Evolutionary conservation across 2,329 filamentous ascomycete genomes (phyloP), one percentile per base, ranked within the genome.

Genomic region (Gaeumannomyces tritici): DNA sequence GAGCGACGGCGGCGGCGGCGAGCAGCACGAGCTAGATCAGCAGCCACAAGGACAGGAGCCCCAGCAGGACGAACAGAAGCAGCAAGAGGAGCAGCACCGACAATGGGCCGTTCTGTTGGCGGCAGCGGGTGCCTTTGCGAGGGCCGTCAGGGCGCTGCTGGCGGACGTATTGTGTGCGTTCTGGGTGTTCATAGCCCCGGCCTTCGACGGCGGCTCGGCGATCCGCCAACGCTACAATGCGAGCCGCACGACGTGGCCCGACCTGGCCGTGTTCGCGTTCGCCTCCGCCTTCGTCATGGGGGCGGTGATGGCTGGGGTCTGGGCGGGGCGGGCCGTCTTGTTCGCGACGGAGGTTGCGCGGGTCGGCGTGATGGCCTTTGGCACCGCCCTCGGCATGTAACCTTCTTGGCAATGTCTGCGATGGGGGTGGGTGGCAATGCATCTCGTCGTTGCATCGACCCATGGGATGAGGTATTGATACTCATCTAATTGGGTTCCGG

Each of bases 191-290:
- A 71, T 79, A 21, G 67, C 67, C 59, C 77, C 76, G 2, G 74
- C 78, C 15, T 76, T 80, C 63, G 68, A 77, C 66, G 65, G 66
- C 9, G 65, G 70, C 2, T 79, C 77, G 31, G 67, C 71, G 35
- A 69, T 74, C 62, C 74, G 76, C 31, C 61, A 60, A 51, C 63
- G 71, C 60, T 66, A 72, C 18, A 64, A 67, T 29, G 61, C 57
- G 28, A 66, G 69, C 5, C 58, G 62, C 51, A 64, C 70, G 47
- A 72, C 69, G 2, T 66, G 66, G 62, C 60, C 66, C 1, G 73
- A 75, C 64, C 64, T 63, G 4, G 62, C 60, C 1, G 62, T 73
- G 2, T 70, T 69, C 47, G 29, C 68, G 3, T 63, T 72, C n/a
- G 72, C 72, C 1, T 62, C 66, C 7, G 57, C 70, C 29, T 73